Conservation (phyloP, 2,329 filamentous ascomycete genomes). For the Epichloe sylvatica region DNA sequence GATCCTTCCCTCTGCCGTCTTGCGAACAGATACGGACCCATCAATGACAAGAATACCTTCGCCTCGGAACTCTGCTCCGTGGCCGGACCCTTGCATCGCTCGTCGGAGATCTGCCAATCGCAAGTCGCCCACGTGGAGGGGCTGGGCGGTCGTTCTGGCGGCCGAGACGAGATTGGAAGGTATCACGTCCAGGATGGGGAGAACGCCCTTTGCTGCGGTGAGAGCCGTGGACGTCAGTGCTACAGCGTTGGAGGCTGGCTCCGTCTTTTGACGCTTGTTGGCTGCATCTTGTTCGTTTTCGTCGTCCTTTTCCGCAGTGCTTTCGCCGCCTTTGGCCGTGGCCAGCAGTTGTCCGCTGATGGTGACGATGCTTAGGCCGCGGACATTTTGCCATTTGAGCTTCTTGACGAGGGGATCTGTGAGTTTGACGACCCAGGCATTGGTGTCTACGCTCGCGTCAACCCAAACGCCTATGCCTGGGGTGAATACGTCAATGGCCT, state of each 20-base stretch:
- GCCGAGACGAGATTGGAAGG: slow-evolving; percentile 52
- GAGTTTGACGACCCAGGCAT: slow-evolving; percentile 90
- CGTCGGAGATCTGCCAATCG: slow-evolving; percentile 76
- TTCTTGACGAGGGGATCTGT: slow-evolving; percentile 73
- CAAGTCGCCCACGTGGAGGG: slow-evolving; percentile 87
- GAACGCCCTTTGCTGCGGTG: slow-evolving; percentile 10
- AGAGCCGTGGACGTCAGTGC: slow-evolving; percentile 8
- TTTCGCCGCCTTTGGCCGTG: slow-evolving; percentile 33
- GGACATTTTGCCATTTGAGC: slow-evolving; percentile 88
- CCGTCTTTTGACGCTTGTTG: slow-evolving; percentile 37
- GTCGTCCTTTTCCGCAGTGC: slow-evolving; percentile 18
- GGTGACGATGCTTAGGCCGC: slow-evolving; percentile 82
- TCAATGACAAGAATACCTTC: slow-evolving; percentile 88
- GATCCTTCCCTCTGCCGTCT: slow-evolving; percentile 73
- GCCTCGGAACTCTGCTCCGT: slow-evolving; percentile 82
- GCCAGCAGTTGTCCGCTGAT: slow-evolving; percentile 57
- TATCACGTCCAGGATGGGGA: slow-evolving; percentile 41
- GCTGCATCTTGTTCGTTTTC: slow-evolving; percentile 31
- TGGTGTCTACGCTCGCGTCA: slow-evolving; percentile 91
- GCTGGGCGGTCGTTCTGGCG: slow-evolving; percentile 64
- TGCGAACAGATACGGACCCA: slow-evolving; percentile 73
- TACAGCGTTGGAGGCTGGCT: slow-evolving; percentile 15
- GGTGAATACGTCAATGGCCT: slow-evolving; percentile 62
- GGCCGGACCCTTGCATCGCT: slow-evolving; percentile 67
- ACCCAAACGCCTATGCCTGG: slow-evolving; percentile 60